Percentiles rank a stretch among this genome's conserved stretches.
Conservation (phyloP, 139 green algal genomes). For the Raphidocelis subcapitata region DNA sequence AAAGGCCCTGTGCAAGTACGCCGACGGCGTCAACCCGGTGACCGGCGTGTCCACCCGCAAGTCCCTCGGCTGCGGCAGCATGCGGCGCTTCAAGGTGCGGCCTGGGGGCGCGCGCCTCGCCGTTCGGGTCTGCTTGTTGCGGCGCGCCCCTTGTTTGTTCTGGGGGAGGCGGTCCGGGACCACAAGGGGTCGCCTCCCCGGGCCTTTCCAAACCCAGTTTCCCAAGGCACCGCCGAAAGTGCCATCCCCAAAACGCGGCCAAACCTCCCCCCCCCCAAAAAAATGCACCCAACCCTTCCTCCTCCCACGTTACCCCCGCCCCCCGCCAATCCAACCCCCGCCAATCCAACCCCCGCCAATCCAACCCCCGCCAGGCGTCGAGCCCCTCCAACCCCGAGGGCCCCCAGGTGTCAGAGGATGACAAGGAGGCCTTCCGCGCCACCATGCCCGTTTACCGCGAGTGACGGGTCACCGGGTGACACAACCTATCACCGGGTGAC, state of each 20-base stretch:
- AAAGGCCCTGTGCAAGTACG: slow-evolving; percentile 83
- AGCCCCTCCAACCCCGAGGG: slow-evolving; percentile 72
- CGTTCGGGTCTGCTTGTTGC: background rate
- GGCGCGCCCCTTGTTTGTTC: background rate
- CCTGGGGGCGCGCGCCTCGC: no score
- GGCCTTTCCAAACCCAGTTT: background rate
- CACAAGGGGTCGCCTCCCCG: background rate
- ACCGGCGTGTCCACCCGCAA: slow-evolving; percentile 79
- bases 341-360: no score
- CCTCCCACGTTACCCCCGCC: no score
- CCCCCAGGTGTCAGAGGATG: slow-evolving; percentile 60
- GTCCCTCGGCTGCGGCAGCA: slow-evolving; percentile 80
- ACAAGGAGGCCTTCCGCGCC: slow-evolving; percentile 77
- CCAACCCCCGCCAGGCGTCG: no score
- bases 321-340: no score
- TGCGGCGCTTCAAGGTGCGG: slow-evolving; percentile 48
- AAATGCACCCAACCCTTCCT: no score
- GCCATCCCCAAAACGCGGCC: no score
- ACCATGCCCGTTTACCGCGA: slow-evolving; percentile 63
- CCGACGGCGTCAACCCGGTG: slow-evolving; percentile 80
- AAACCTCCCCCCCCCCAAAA: no score
- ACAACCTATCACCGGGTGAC: no score
- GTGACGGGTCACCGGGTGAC: no score
- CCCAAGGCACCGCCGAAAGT: slow-evolving; percentile 30
- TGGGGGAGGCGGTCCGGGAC: background rate